Base-by-base conservation (phyloP, 352 stramenopile genomes). In the Phytophthora podocarpi region DNA sequence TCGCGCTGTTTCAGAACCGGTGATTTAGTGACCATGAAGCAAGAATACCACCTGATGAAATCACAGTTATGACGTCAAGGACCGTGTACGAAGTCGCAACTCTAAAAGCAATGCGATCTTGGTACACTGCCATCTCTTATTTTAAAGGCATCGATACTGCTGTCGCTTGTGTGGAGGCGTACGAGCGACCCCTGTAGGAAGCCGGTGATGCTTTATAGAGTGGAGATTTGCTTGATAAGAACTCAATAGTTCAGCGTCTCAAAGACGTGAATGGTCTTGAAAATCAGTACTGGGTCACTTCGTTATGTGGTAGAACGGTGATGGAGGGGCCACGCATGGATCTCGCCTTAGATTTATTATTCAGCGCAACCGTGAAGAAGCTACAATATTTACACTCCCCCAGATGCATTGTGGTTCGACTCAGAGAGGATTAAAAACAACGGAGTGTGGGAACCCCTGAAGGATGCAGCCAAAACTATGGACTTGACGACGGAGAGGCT, bases 11-110 rank as follows among this genome's bases (percentile, higher is more conserved):
- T n/a, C n/a, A n/a, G n/a, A n/a, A n/a, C n/a, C n/a, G n/a, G n/a
- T 60, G 39, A 30, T 60, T 52, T 20, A 60, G 40, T 20, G 40
- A 45, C 10, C 51, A 60, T 11, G 51, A 57, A 43, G 5, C 8
- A 4, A 12, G 31, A 18, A 60, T 46, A 4, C 8, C 23, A 12
- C 20, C 43, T 3, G 4, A 31, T 13, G 51, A 5, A 6, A 21
- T 47, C n/a, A 57, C 34, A 0, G 34, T 57, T 5, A 34, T 45
- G 20, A 51, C 51, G 7, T 30, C 39, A 20, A 28, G 40, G n/a
- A 28, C 15, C 2, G 39, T 50, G 7, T 42, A 60, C 12, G 20
- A 26, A 18, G 31, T 60, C 11, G 1, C 12, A 15, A 46, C 30
- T n/a, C n/a, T n/a, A n/a, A n/a, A n/a, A n/a, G n/a, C n/a, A n/a